Percentiles rank a stretch among this genome's conserved stretches.
phyloP scores from a whole-genome alignment of 164 flowering plant species.

The Magnolia changhungtana region DNA sequence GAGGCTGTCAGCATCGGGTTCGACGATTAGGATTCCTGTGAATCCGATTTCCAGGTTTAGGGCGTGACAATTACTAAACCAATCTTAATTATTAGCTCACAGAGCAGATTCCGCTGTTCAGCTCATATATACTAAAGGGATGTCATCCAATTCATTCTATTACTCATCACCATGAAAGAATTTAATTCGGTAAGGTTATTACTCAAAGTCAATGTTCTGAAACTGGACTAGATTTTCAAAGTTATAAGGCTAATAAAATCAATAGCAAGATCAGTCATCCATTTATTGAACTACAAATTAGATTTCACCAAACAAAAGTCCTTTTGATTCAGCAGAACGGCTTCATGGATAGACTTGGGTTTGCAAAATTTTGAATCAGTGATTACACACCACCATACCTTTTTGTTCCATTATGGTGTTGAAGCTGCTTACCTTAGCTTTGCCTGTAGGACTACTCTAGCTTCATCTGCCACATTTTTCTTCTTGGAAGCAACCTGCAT shows the following conservation, averaged over 20 bases:
- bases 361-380: neutral
- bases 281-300: no score
- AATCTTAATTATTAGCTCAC: no score
- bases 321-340: neutral
- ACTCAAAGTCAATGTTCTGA: no score
- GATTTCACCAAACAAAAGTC: neutral
- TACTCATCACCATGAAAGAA: neutral
- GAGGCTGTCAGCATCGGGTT: no score
- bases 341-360: neutral
- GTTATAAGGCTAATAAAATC: no score
- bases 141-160: neutral
- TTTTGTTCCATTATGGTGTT: slow-evolving; percentile 19
- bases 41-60: no score
- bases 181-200: neutral
- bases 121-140: no score
- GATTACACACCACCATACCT: neutral
- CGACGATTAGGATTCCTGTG: no score
- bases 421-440: slow-evolving; percentile 49
- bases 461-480: slow-evolving; percentile 74
- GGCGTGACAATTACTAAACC: no score
- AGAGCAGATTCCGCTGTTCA: no score
- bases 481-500: slow-evolving; percentile 71
- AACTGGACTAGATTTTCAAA: no score
- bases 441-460: slow-evolving; percentile 55
- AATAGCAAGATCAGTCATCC: no score